Percentiles rank a stretch among this genome's conserved stretches.
Evolutionary conservation across 352 stramenopile genomes (phyloP).

Genomic region (Pythium chondricola): DNA sequence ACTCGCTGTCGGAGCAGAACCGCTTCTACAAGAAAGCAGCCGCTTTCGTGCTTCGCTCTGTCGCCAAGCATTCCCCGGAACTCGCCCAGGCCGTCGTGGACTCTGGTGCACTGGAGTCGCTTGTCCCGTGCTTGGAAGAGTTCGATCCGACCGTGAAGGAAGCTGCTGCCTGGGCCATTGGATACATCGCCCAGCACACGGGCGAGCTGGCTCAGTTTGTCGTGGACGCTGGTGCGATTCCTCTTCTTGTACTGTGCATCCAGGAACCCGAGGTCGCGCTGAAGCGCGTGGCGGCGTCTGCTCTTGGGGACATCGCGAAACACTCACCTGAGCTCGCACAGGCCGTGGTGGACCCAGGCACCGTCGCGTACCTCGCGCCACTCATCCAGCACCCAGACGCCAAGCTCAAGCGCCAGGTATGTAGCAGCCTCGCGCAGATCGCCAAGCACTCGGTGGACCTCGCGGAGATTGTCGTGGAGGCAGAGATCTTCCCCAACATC

Average conservation of each 20-base stretch:
- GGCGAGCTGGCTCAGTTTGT: slow-evolving; percentile 91
- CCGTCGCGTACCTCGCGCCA: slow-evolving; percentile 91
- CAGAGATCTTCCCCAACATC: slow-evolving; percentile 95
- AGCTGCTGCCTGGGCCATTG: slow-evolving; percentile 92
- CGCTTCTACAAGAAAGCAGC: slow-evolving; percentile 95
- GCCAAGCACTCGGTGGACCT: slow-evolving; percentile 95
- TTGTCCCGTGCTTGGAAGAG: slow-evolving; percentile 93
- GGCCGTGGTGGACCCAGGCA: slow-evolving; percentile 89
- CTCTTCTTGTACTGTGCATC: slow-evolving; percentile 93
- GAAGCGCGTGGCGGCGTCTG: slow-evolving; percentile 91
- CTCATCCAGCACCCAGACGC: slow-evolving; percentile 92
- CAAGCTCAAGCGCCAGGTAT: slow-evolving; percentile 91
- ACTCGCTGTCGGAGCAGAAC: slow-evolving; percentile 93
- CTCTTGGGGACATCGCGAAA: slow-evolving; percentile 92
- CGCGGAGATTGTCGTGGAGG: slow-evolving; percentile 93
- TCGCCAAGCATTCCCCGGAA: slow-evolving; percentile 93
- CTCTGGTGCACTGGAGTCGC: slow-evolving; percentile 86
- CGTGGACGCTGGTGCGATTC: slow-evolving; percentile 90
- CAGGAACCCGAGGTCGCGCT: slow-evolving; percentile 94
- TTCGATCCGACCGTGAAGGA: slow-evolving; percentile 96
- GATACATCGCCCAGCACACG: slow-evolving; percentile 94
- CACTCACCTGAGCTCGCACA: slow-evolving; percentile 93
- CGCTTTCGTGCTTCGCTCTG: slow-evolving; percentile 90
- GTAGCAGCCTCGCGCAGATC: slow-evolving; percentile 91
- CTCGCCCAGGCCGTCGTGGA: slow-evolving; percentile 93